Evolutionary conservation across 73 alveolate genomes (phyloP), one percentile per base, ranked within the genome.

Genomic region (Durusdinium trenchii): DNA sequence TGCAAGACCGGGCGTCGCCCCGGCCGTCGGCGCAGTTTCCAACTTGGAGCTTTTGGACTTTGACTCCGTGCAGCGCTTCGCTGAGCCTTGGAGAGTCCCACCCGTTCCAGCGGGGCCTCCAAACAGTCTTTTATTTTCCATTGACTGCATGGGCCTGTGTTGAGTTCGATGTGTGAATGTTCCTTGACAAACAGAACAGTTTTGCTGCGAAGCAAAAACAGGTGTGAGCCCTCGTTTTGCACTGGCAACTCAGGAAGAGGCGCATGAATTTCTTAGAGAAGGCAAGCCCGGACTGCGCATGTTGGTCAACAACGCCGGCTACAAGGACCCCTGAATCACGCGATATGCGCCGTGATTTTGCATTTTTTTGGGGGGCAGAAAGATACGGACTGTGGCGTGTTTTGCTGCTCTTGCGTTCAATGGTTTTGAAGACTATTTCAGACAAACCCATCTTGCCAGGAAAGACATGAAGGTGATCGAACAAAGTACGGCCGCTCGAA

Each of bases 21-120:
- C n/a, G n/a, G n/a, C n/a, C n/a, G n/a, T n/a, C n/a, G n/a, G n/a
- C n/a, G n/a, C n/a, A n/a, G n/a, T 85, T 35, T n/a, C 47, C 78
- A 84, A 64, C 14, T 35, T 89, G 96, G 86, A 89, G 96, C n/a
- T 89, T 32, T 69, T 89, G 52, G 96, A 89, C 46, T 89, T 89
- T 48, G 96, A 89, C 50, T 89, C 96, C 16, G 96, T 64, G 67
- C 96, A 89, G 42, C 96, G 96, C 71, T 89, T 89, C 20, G 96
- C 96, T 3, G 96, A 48, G 3, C 40, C 90, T 79, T 32, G 67
- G 90, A n/a, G n/a, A n/a, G n/a, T n/a, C n/a, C n/a, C n/a, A n/a
- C n/a, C n/a, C n/a, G n/a, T n/a, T n/a, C n/a, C n/a, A n/a, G n/a
- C 69, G 32, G 23, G 69, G 69, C 23, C 23, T 57, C 69, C 12